Evolutionary conservation across 2,329 filamentous ascomycete species (phyloP).

Genomic region (Grosmannia huntii): DNA sequence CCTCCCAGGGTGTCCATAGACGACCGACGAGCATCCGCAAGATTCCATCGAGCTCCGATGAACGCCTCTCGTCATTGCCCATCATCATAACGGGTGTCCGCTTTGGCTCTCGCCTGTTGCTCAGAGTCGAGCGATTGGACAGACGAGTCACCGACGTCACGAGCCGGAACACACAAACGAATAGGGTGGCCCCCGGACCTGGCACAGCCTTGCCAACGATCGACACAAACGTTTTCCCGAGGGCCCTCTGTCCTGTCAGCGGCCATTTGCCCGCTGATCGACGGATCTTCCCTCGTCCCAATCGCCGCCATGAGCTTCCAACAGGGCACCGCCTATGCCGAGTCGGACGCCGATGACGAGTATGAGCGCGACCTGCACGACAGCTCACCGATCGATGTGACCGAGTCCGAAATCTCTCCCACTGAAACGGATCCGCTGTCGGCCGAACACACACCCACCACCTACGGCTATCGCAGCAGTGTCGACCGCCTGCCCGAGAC

Average conservation of each 20-base stretch:
- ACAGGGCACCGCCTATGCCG: slow-evolving; percentile 58
- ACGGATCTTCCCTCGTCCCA: background rate
- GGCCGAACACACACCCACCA: slow-evolving; percentile 67
- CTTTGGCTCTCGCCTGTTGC: background rate
- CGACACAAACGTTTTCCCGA: background rate
- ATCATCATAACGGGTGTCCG: background rate
- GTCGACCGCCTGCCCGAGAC: slow-evolving; percentile 58
- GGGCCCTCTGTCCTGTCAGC: background rate
- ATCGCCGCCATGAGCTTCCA: slow-evolving; percentile 44
- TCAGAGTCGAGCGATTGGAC: background rate
- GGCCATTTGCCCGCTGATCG: background rate
- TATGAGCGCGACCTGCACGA: slow-evolving; percentile 62
- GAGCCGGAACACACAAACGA: background rate
- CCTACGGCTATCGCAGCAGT: slow-evolving; percentile 54
- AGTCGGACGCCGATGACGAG: slow-evolving; percentile 73
- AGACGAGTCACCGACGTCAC: background rate
- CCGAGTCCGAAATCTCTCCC: slow-evolving; percentile 55
- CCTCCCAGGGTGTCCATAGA: background rate
- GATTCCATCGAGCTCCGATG: background rate
- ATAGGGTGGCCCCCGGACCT: background rate
- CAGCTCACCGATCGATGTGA: slow-evolving; percentile 50
- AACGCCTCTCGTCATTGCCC: background rate
- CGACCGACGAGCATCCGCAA: background rate
- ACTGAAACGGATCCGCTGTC: slow-evolving; percentile 61
- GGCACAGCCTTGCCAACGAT: background rate